These are phyloP conservation scores for Venturia asperata DNA, from an alignment of 2,329 filamentous ascomycete genomes.

Conservation along the genomic window DNA sequence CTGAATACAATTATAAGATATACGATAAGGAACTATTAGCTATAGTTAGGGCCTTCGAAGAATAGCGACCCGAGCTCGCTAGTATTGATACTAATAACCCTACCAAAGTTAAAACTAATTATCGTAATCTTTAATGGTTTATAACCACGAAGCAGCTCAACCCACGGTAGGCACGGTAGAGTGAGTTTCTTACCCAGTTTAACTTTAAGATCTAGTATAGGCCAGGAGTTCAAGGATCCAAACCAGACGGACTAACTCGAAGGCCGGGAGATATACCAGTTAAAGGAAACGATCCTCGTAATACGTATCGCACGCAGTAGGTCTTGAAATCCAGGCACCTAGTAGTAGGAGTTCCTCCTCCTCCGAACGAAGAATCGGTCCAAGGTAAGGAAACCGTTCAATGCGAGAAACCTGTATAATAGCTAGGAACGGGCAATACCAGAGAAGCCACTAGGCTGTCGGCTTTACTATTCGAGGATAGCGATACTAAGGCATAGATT, in stretches of 20 bases:
- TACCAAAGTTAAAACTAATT: constrained; percentile 24
- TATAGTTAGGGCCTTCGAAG: constrained; percentile 26
- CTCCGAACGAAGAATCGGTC: no score
- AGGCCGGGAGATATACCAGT: neutral
- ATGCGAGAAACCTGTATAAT: neutral
- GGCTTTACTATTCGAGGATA: neutral
- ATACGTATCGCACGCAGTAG: neutral
- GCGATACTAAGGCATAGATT: neutral
- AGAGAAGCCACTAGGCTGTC: neutral
- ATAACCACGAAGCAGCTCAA: constrained; percentile 28
- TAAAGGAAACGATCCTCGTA: neutral
- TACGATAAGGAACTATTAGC: constrained; percentile 32
- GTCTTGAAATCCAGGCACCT: neutral
- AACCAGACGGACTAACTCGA: neutral
- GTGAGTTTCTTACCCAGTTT: neutral
- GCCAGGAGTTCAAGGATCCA: neutral
- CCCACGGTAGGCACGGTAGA: neutral
- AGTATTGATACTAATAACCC: neutral
- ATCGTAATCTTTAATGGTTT: constrained; percentile 29
- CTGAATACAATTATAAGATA: constrained; percentile 28
- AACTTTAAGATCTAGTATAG: neutral
- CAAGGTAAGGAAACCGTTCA: no score
- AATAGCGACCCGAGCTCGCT: constrained; percentile 25
- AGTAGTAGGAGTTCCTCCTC: neutral
- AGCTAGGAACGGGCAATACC: no score